Base-by-base conservation (phyloP, 345 rosid species). In the Eucalyptus fibrosa region DNA sequence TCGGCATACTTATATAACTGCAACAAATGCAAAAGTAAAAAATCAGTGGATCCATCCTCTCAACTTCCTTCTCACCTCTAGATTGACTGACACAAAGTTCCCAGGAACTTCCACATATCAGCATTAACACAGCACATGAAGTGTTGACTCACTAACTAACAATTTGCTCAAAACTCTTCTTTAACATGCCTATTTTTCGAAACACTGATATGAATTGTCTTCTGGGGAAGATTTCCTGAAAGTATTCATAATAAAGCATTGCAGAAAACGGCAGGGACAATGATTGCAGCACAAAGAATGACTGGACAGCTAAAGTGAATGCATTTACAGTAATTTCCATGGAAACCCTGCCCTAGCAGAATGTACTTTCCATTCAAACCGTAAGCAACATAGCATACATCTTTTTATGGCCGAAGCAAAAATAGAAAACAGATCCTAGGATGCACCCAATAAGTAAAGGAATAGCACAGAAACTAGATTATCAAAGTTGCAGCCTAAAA, bases 1-100 rank as follows among this genome's bases (percentile, higher is more conserved):
- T 97, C 1, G 98, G 97, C 99, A 95, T 97, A 51, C 85, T 88
- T 86, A 65, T 86, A 65, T 44, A 88, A 88, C 94, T 92, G 89
- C 85, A 77, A 21, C 85, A 40, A 77, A 77, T 77, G 30, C 30
- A 40, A 77, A 40, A 21, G 16, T 11, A 77, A 19, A 77, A 11
- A 44, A 77, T 77, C 30, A 21, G 85, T 77, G 47, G 85, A 77
- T 77, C 24, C 85, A 77, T 40, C 85, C 85, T 77, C 17, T 40
- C 85, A 77, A 21, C 47, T 77, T 77, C 47, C 47, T 11, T 40
- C 47, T 40, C 85, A 77, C 85, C 47, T 21, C 47, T 77, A 40
- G 47, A 40, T 77, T 23, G 85, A 77, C 85, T 21, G 4, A 77
- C 83, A 40, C 1, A 77, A 77, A 77, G 85, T 77, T 77, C 85